phyloP scores from a whole-genome alignment of 805 yeast species.

The Kodamaea nitidulidarum region DNA sequence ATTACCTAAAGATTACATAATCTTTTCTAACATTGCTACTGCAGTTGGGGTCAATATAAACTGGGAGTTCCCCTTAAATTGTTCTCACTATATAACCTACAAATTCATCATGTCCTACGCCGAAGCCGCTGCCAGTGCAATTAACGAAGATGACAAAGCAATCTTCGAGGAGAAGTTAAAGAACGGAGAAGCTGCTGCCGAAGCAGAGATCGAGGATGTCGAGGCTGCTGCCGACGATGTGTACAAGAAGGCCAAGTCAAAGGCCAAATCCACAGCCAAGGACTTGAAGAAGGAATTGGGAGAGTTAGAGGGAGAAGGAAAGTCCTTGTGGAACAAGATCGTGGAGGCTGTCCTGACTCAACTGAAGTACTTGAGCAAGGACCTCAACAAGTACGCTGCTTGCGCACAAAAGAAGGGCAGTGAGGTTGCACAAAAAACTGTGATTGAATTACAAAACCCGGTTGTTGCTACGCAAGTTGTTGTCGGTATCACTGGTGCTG shows the following conservation, averaged over 20 bases:
- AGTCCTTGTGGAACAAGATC: conserved; percentile 18
- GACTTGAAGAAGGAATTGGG: conserved; percentile 14
- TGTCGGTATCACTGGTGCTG: conserved; percentile 44
- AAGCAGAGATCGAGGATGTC: conserved; percentile 9
- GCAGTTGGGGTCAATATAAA: neutral
- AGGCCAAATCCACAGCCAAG: conserved; percentile 5
- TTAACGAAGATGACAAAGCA: conserved; percentile 5
- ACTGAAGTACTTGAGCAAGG: neutral
- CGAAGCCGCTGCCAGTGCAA: conserved; percentile 33
- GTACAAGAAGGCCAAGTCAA: conserved; percentile 2
- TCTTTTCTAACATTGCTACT: neutral
- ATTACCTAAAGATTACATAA: too few relatives aligned
- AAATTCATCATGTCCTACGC: conserved; percentile 25
- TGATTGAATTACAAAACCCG: conserved; percentile 54
- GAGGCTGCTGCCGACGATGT: conserved; percentile 16
- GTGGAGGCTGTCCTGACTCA: conserved; percentile 9
- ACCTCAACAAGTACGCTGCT: neutral
- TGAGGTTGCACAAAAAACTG: conserved; percentile 15
- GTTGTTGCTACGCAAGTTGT: conserved; percentile 54
- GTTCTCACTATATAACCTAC: neutral
- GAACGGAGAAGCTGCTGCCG: conserved; percentile 2
- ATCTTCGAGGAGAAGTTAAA: conserved; percentile 5
- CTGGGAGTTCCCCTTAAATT: conserved; percentile 3
- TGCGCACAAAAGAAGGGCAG: conserved; percentile 3
- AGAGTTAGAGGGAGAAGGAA: conserved; percentile 20